Conservation (phyloP, 2,329 filamentous ascomycete genomes). For the Hymenoscyphus infarciens region DNA sequence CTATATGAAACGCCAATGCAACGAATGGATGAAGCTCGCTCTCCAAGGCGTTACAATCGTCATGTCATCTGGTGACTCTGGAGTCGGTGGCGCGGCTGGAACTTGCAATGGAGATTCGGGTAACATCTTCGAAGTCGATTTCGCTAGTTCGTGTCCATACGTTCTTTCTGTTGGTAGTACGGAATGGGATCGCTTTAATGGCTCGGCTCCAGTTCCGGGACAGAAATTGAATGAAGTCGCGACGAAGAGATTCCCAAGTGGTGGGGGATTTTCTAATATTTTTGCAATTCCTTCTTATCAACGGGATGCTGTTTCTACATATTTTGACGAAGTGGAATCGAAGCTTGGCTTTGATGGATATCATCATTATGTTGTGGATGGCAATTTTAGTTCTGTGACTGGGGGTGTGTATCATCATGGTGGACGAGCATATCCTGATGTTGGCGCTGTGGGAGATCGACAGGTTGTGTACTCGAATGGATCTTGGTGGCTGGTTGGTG, state of each 20-base stretch:
- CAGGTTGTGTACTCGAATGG: conserved; percentile 44
- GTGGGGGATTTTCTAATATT: conserved; percentile 65
- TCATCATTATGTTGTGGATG: conserved; percentile 38
- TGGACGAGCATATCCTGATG: conserved; percentile 47
- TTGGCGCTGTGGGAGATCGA: conserved; percentile 43
- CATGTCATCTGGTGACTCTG: conserved; percentile 49
- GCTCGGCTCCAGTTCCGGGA: conserved; percentile 38
- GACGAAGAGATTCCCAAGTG: conserved; percentile 61
- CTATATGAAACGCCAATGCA: conserved; percentile 51
- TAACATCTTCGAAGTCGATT: conserved; percentile 45
- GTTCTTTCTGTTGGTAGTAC: conserved; percentile 46
- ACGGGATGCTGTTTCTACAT: conserved; percentile 29
- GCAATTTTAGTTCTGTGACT: conserved; percentile 1
- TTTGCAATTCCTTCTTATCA: conserved; percentile 48
- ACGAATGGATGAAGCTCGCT: conserved; percentile 55
- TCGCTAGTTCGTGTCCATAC: conserved; percentile 47
- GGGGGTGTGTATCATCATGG: conserved; percentile 26
- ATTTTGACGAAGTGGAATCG: conserved; percentile 27
- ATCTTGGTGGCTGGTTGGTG: conserved; percentile 43
- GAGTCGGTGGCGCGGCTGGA: conserved; percentile 39
- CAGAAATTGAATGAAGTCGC: conserved; percentile 40
- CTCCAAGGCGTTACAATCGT: conserved; percentile 50
- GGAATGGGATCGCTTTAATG: conserved; percentile 34
- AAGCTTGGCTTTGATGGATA: conserved; percentile 40
- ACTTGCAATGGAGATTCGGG: conserved; percentile 32